These are phyloP conservation scores for Crataegus laevigata DNA, from an alignment of 306 rosid genomes.

Conservation along the genomic window DNA sequence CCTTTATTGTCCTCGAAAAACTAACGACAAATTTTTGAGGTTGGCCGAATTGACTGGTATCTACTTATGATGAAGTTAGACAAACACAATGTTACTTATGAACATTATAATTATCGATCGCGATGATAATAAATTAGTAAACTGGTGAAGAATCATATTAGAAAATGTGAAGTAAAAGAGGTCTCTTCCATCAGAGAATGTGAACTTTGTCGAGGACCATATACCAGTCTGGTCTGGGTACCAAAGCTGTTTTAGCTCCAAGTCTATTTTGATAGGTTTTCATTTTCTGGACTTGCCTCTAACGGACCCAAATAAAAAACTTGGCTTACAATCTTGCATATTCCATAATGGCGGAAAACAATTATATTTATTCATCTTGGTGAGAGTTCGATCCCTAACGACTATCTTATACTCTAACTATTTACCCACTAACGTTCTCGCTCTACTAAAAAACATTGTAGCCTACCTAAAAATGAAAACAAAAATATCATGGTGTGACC, in stretches of 20 bases:
- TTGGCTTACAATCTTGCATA: not conserved
- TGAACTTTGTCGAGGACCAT: no score
- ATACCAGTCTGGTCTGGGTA: not conserved
- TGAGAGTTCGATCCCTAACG: no score
- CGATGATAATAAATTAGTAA: not conserved
- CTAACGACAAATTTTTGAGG: not conserved
- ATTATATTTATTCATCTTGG: no score
- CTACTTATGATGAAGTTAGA: not conserved
- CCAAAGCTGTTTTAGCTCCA: not conserved
- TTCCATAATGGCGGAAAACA: no score
- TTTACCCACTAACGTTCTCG: no score
- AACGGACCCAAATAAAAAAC: not conserved
- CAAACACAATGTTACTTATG: no score
- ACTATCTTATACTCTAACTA: no score
- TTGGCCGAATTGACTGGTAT: not conserved
- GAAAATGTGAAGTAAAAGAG: not conserved
- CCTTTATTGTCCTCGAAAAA: constrained; percentile 15
- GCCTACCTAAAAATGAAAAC: not conserved
- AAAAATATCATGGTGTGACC: not conserved
- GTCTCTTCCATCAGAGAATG: not conserved
- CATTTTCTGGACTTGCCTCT: not conserved
- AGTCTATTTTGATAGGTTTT: not conserved
- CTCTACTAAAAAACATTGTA: no score
- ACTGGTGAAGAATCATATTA: no score
- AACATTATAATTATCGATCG: no score